Evolutionary conservation across 2,329 filamentous ascomycete genomes (phyloP).

Genomic region (Cladophialophora yegresii): DNA sequence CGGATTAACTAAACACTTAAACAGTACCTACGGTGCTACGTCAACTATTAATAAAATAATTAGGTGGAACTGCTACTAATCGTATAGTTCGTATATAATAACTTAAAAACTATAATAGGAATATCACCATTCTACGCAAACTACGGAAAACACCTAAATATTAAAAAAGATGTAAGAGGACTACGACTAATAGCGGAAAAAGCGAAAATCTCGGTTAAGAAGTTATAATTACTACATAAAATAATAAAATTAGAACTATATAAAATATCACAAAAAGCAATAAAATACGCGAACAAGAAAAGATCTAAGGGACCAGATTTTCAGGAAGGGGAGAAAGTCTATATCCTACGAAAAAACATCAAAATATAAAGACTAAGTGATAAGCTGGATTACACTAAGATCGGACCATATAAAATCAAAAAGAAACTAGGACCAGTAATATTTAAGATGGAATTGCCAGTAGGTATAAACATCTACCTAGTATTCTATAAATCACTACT

Average conservation of each 20-base stretch:
- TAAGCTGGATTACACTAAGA: neutral
- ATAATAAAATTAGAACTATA: neutral
- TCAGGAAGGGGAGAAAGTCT: neutral
- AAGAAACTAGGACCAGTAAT: neutral
- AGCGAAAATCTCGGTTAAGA: neutral
- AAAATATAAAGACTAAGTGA: neutral
- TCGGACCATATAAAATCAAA: neutral
- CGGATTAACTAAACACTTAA: too few species aligned
- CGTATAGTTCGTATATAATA: neutral
- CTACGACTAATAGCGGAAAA: neutral
- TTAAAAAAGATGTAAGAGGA: neutral
- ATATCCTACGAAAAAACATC: neutral
- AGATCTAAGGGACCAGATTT: constrained; percentile 2
- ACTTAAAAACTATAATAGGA: neutral
- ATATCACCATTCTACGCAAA: constrained; percentile 23
- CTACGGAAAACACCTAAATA: constrained; percentile 4
- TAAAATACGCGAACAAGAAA: neutral
- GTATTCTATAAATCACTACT: neutral
- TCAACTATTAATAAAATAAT: too few species aligned
- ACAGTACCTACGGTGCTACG: too few species aligned
- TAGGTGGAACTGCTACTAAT: neutral
- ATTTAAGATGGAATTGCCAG: neutral
- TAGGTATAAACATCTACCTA: neutral
- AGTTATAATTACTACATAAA: neutral
- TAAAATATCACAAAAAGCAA: neutral